Base-by-base conservation (phyloP, 495 filamentous ascomycete genomes). In the Neurospora hispaniola region DNA sequence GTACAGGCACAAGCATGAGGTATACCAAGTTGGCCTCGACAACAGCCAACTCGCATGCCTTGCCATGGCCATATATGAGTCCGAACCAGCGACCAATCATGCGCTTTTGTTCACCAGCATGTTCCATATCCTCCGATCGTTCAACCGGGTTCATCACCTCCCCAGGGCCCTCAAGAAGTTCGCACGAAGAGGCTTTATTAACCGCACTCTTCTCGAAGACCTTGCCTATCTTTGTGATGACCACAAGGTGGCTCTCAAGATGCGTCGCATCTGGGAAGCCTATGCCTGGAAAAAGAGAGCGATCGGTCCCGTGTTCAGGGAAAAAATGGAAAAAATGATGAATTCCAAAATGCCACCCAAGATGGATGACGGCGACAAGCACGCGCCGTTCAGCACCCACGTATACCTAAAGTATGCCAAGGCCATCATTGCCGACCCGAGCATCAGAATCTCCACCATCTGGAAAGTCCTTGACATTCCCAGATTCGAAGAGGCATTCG, bases 401-500 rank as follows among this genome's bases (percentile, higher is more conserved):
- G 54, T 66, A 27, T 66, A 66, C 54, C 6, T 72, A 2, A 71
- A 62, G 31, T 75, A 74, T 42, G 72, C 62, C 20, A 70, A 74
- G 14, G 42, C 38, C 10, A 81, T 81, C 18, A 54, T 81, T 8
- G 46, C n/a, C 16, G 76, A 81, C 38, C 72, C 72, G 6, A 59
- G 31, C 0, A 10, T 81, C 12, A 74, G 73, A 2, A n/a, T 76
- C 1, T 71, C 44, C 23, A 70, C 71, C 4, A 76, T 81, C 23
- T 80, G 78, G 79, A 42, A 72, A 23, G 71, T 71, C 5, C 43
- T 81, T 23, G 78, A 74, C 39, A 79, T 80, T 35, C 54, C 72
- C 48, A 71, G 43, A 23, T 69, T 73, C 16, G 74, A 73, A 23
- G 43, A 38, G 9, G 54, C 54, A 3, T 66, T 66, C 27, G 54